Percentiles rank a stretch among this genome's conserved stretches.
Conservation (phyloP, 768 basidiomycete species). For the Mycena belliarum region DNA sequence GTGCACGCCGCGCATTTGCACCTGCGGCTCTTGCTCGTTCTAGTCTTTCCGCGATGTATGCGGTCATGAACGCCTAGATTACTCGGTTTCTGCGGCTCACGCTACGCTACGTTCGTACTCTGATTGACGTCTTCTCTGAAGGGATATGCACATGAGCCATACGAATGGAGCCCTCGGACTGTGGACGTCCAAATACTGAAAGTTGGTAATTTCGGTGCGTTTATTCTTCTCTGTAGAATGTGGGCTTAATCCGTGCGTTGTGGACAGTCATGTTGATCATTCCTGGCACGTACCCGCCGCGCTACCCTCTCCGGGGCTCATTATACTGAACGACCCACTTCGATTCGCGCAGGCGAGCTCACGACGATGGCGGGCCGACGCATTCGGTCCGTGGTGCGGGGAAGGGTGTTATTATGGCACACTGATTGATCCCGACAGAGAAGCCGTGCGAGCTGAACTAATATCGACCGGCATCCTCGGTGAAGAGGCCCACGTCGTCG, state of each 20-base stretch:
- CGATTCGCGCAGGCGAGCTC: slow-evolving; percentile 5
- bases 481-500: slow-evolving; percentile 70
- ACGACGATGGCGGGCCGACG: background rate
- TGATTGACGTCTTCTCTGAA: background rate
- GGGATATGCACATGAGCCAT: background rate
- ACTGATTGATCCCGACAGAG: background rate
- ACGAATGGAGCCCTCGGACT: background rate
- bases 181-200: background rate
- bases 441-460: background rate
- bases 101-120: background rate
- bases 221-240: background rate
- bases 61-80: slow-evolving; percentile 8
- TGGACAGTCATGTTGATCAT: background rate
- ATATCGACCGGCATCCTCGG: background rate
- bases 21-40: background rate
- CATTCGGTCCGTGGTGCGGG: background rate
- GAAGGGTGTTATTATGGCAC: background rate
- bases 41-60: background rate
- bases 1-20: background rate
- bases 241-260: background rate
- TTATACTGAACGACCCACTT: background rate
- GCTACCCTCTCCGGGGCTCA: slow-evolving; percentile 4
- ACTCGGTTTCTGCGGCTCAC: background rate
- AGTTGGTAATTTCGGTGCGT: slow-evolving; percentile 2
- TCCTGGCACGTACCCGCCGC: background rate